These are phyloP conservation scores for Phragmites australis DNA, from an alignment of 176 grass and related monocot species.

Conservation along the genomic window DNA sequence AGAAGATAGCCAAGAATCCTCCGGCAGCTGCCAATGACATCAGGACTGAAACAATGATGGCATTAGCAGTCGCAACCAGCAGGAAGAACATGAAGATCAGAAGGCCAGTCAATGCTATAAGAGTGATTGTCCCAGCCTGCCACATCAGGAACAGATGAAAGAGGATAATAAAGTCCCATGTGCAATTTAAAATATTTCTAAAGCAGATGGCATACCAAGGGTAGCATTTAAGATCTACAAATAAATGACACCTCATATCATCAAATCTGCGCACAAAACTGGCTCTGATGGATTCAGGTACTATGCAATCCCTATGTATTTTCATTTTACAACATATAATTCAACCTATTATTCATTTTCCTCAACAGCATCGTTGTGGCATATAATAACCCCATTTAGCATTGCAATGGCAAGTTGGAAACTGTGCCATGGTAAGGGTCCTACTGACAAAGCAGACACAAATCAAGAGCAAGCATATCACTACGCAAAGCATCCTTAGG, in stretches of 20 bases:
- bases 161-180: not conserved
- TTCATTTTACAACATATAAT: not conserved
- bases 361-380: not conserved
- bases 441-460: not conserved
- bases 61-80: conserved; percentile 68
- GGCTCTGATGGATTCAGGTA: not conserved
- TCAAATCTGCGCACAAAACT: not conserved
- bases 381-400: not conserved
- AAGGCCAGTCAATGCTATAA: conserved; percentile 69
- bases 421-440: not conserved
- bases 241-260: not conserved
- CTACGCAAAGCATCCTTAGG: not conserved
- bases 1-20: conserved; percentile 89
- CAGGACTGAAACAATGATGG: conserved; percentile 66
- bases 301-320: not conserved
- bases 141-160: conserved; percentile 23
- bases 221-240: not conserved
- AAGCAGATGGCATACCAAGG: not conserved
- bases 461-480: not conserved
- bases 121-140: conserved; percentile 74
- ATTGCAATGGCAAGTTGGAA: not conserved
- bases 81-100: conserved; percentile 82
- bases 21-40: conserved; percentile 83
- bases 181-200: not conserved
- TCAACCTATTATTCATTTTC: not conserved